Percentiles rank a stretch among this genome's conserved stretches.
Conservation (phyloP, 2,329 filamentous ascomycete genomes). For the Lecanicillium sp. region DNA sequence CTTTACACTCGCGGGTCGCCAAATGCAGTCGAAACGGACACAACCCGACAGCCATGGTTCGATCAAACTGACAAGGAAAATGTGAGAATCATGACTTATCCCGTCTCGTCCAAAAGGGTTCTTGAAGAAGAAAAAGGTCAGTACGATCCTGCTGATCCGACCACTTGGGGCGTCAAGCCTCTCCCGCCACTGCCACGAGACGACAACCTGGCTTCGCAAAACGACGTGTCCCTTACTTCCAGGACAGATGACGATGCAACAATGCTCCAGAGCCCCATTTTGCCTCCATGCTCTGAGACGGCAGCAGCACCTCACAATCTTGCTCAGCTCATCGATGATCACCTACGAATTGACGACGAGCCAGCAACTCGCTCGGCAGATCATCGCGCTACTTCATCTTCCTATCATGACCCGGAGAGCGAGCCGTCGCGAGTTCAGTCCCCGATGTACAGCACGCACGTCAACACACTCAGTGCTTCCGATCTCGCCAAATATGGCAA, state of each 20-base stretch:
- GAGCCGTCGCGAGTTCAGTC: constrained; percentile 22
- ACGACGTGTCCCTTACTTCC: neutral
- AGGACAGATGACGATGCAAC: constrained; percentile 13
- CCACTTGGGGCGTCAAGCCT: constrained; percentile 14
- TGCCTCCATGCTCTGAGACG: neutral
- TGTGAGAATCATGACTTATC: constrained; percentile 1
- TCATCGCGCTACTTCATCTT: constrained; percentile 13
- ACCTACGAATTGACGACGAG: constrained; percentile 8
- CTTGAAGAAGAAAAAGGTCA: neutral
- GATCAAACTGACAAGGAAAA: constrained; percentile 10
- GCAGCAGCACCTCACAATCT: constrained; percentile 15
- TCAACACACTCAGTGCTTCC: constrained; percentile 23
- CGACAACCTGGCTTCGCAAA: neutral
- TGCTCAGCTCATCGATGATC: constrained; percentile 17
- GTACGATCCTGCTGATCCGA: constrained; percentile 12
- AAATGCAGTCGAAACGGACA: neutral
- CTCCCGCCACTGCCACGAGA: constrained; percentile 15
- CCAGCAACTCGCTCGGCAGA: neutral
- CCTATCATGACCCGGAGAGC: constrained; percentile 9
- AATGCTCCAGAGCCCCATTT: constrained; percentile 9
- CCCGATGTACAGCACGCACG: constrained; percentile 19
- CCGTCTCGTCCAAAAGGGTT: neutral
- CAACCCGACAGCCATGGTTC: neutral
- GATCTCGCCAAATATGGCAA: constrained; percentile 26
- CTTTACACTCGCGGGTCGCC: neutral